These are phyloP conservation scores for Coniochaeta prunicola DNA, from an alignment of 2,329 filamentous ascomycete genomes.

Conservation along the genomic window DNA sequence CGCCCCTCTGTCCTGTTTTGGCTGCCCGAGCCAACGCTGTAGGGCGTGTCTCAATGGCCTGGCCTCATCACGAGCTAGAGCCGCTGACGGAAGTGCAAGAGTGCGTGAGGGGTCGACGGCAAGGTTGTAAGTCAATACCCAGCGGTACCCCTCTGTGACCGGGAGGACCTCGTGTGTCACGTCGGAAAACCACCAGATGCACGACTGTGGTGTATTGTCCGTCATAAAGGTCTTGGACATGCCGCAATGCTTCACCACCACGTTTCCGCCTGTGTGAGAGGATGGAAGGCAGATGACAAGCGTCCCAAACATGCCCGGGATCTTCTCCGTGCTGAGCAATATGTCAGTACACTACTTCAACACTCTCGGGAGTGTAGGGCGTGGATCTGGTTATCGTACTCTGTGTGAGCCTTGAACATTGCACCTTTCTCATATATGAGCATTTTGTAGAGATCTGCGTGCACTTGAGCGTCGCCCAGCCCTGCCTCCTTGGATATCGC, in stretches of 20 bases:
- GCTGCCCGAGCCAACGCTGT: slow-evolving; percentile 16
- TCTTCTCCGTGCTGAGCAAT: slow-evolving; percentile 31
- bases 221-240: slow-evolving; percentile 21
- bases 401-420: slow-evolving; percentile 38
- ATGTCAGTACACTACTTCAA: not conserved
- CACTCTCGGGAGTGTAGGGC: not conserved
- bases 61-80: slow-evolving; percentile 3
- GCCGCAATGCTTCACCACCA: slow-evolving; percentile 30
- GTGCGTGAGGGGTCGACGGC: not conserved
- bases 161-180: slow-evolving; percentile 43
- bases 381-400: slow-evolving; percentile 18
- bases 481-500: slow-evolving; percentile 22
- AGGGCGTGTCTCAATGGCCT: slow-evolving; percentile 14
- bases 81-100: slow-evolving; percentile 12
- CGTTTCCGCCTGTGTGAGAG: slow-evolving; percentile 35
- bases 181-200: slow-evolving; percentile 39
- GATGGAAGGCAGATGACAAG: slow-evolving; percentile 42
- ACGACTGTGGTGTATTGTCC: slow-evolving; percentile 10
- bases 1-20: not conserved
- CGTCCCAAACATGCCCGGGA: slow-evolving; percentile 40
- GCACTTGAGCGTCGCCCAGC: slow-evolving; percentile 17
- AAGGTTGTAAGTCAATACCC: slow-evolving; percentile 47
- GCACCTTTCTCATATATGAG: slow-evolving; percentile 41
- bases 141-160: slow-evolving; percentile 37
- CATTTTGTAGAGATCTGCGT: slow-evolving; percentile 36